Percentiles rank a stretch among this genome's conserved stretches.
Conservation (phyloP, 2,329 filamentous ascomycete species). For the Penicillium sumatraense region DNA sequence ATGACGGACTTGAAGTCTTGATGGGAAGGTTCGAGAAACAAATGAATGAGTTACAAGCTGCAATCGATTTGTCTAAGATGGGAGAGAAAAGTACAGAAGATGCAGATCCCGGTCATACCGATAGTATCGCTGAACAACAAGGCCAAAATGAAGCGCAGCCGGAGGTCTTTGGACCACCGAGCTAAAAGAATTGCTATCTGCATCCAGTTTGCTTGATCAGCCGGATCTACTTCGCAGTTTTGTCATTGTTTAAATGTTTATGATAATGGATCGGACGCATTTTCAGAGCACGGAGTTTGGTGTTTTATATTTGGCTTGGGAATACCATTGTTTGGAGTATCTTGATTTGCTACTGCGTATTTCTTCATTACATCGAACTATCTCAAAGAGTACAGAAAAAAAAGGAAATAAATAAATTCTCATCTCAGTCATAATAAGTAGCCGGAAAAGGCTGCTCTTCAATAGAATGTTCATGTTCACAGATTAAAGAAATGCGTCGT, state of each 20-base stretch:
- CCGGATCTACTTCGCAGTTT: too few species aligned
- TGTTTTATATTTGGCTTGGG: background rate
- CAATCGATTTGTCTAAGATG: conserved; percentile 43
- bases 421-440: too few species aligned
- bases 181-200: background rate
- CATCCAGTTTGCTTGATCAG: background rate
- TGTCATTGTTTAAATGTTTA: background rate
- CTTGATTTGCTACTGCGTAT: background rate
- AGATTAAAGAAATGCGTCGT: background rate
- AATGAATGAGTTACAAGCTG: conserved; percentile 47
- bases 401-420: too few species aligned
- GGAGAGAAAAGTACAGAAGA: background rate
- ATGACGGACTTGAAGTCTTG: conserved; percentile 47
- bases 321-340: background rate
- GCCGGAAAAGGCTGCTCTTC: too few species aligned
- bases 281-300: conserved; percentile 1
- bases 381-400: background rate
- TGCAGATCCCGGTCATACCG: background rate
- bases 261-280: background rate
- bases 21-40: conserved; percentile 52
- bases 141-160: background rate
- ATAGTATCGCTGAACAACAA: background rate
- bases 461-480: background rate
- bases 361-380: background rate
- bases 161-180: background rate